Conservation (phyloP, 2,329 filamentous ascomycete genomes). For the Furcasterigmium sp. region DNA sequence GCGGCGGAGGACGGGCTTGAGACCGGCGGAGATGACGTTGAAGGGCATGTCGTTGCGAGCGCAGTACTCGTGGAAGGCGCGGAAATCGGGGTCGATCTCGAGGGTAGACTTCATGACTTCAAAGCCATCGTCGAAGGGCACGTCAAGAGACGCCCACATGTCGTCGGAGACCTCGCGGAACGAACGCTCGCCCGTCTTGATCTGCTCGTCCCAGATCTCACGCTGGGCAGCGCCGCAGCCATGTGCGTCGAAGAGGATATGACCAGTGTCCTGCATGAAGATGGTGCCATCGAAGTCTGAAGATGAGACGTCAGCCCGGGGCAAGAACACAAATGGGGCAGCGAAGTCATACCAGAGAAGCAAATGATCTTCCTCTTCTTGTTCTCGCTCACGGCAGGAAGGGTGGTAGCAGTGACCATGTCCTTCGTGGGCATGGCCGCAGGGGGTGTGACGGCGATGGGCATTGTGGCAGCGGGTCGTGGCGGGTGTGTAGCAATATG, state of each 20-base stretch:
- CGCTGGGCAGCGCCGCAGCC: slow-evolving; percentile 56
- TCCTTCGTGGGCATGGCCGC: slow-evolving; percentile 19
- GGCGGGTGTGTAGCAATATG: slow-evolving; percentile 2
- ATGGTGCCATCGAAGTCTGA: slow-evolving; percentile 68
- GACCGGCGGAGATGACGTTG: slow-evolving; percentile 63
- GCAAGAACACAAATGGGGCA: not conserved
- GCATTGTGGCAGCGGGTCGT: slow-evolving; percentile 27
- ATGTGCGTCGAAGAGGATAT: slow-evolving; percentile 61
- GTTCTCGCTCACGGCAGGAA: slow-evolving; percentile 19
- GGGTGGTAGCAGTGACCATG: slow-evolving; percentile 10
- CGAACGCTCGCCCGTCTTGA: slow-evolving; percentile 58
- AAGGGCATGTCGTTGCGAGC: slow-evolving; percentile 58
- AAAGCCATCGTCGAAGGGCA: slow-evolving; percentile 65
- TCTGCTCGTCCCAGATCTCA: slow-evolving; percentile 55
- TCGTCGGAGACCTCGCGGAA: slow-evolving; percentile 68
- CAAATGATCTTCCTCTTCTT: slow-evolving; percentile 53
- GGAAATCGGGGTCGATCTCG: slow-evolving; percentile 60
- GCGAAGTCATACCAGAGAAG: slow-evolving; percentile 43
- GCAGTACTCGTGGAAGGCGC: slow-evolving; percentile 60
- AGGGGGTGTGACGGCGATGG: slow-evolving; percentile 28
- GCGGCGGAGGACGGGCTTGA: slow-evolving; percentile 57
- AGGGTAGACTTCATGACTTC: slow-evolving; percentile 56
- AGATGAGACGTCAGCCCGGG: not conserved
- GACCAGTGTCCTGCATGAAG: slow-evolving; percentile 66
- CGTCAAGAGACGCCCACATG: slow-evolving; percentile 63